Base-by-base conservation (phyloP, 208 protist genomes). In the Trypanosoma theileri region DNA sequence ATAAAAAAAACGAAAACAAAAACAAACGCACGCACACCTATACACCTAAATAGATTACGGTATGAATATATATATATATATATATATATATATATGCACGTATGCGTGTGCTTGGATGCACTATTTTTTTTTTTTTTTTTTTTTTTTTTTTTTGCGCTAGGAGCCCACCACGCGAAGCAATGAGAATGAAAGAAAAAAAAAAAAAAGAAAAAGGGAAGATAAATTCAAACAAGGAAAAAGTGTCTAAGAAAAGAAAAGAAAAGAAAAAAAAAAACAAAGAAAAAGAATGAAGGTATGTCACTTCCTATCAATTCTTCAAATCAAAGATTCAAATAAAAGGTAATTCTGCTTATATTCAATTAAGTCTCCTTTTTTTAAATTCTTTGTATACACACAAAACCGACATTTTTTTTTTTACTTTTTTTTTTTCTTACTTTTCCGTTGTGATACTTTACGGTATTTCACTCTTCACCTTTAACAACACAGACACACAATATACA, bases 231-330 rank as follows among this genome's bases (percentile, higher is more conserved):
- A 63, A 4, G 4, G n/a, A 46, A 4, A 24, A 46, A 6, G 9
- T 60, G 22, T 26, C 35, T 24, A n/a, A 12, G 14, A 8, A 11
- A 41, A n/a, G 14, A 3, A 44, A 0, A 67, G 31, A 54, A 57
- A 67, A 55, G 55, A 52, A 44, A 4, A 11, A 14, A 4, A 56
- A 66, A 24, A 7, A 66, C 4, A 11, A 41, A 58, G 13, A 40
- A 41, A 70, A 75, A n/a, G 17, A 59, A 44, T 26, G 11, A 50
- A 13, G 58, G 31, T 65, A n/a, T 14, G 66, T 21, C 16, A n/a
- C 16, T n/a, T 48, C 16, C 16, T 48, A 48, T 11, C 11, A n/a
- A 14, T 48, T 48, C 44, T 48, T 26, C 16, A 22, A 22, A 45
- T 64, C 55, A 26, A 42, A 65, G 11, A 17, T 44, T 71, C n/a